Conservation (phyloP, 371 early-diverging fungal species). For the Mortierella sp. region DNA sequence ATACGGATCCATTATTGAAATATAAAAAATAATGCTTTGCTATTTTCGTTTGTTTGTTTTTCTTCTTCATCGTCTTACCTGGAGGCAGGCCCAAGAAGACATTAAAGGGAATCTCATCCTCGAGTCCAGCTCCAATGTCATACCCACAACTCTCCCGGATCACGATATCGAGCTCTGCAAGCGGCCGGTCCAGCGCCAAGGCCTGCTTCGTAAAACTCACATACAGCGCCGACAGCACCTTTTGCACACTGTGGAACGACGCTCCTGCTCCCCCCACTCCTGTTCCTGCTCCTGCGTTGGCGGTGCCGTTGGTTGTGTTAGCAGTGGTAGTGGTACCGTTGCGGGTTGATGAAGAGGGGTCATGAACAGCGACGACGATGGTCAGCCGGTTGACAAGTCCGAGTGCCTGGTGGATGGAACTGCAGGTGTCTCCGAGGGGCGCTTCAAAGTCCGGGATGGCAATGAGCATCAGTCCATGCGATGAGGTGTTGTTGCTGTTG, state of each 20-base stretch:
- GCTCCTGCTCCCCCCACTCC: neutral
- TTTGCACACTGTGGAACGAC: conserved; percentile 45
- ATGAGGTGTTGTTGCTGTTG: neutral
- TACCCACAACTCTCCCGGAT: conserved; percentile 48
- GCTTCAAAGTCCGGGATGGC: conserved; percentile 37
- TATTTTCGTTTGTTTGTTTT: neutral
- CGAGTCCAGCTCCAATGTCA: conserved; percentile 36
- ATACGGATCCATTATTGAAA: too few relatives aligned
- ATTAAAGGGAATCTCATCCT: conserved; percentile 34
- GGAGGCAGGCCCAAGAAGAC: conserved; percentile 34
- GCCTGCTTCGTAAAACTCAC: conserved; percentile 49
- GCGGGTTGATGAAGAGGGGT: neutral
- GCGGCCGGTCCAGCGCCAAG: conserved; percentile 32
- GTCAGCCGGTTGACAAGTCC: conserved; percentile 37
- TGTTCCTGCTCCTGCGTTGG: neutral
- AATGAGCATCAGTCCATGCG: conserved; percentile 44
- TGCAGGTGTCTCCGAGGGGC: conserved; percentile 41
- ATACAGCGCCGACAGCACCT: conserved; percentile 46
- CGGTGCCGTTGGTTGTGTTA: neutral
- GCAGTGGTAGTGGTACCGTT: neutral
- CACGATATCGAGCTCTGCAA: conserved; percentile 51
- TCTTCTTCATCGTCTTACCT: conserved; percentile 20
- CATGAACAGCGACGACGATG: conserved; percentile 26
- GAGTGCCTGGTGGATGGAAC: conserved; percentile 37
- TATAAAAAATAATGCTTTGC: neutral